Base-by-base conservation (phyloP, 495 filamentous ascomycete genomes). In the Annulohypoxylon bovei region DNA sequence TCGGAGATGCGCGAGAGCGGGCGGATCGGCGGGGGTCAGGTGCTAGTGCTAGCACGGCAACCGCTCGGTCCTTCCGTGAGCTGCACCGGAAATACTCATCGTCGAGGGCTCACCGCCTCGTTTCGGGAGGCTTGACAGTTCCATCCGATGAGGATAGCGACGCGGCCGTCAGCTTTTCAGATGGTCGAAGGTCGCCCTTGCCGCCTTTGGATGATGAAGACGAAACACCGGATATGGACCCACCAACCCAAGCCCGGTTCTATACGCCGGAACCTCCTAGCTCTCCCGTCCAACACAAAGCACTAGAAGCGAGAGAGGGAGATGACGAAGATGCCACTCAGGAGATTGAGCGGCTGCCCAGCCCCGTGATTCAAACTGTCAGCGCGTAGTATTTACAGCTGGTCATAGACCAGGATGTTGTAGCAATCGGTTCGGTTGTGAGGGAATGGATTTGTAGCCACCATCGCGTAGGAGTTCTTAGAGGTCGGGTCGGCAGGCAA, bases 111-210 rank as follows among this genome's bases (percentile, higher is more conserved):
- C 72, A 76, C 23, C 72, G 77, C 54, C 69, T 73, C 12, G 60
- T 64, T 9, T 23, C 46, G 0, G 77, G 75, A 9, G 80, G 74
- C 56, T 75, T 82, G 27, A 72, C 77, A 9, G 72, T 84, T 14
- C 81, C 80, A 2, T 85, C 80, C 6, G 85, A 88, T 61, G 85
- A 86, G 42, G 86, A 88, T 62, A 87, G 85, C 63, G 85, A 87
- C 32, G 85, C 81, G 7, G 86, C 85, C 1, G 49, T 84, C 14
- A 87, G 85, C 71, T 83, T 87, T 44, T 88, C 85, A 0, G 86
- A 88, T 25, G 86, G 86, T 12, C 77, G 84, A 46, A 81, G 79
- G 16, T 86, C 86, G 4, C 85, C 85, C 3, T 72, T 88, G 18
- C 84, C 84, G 5, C 82, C 83, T 0, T 81, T 85, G 14, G 83